A percentile compares a stretch with the other conserved stretches of the same genome.
These are phyloP conservation scores for Stephanocyclus meneghinianus DNA, from an alignment of 352 stramenopile genomes.

Conservation along the genomic window DNA sequence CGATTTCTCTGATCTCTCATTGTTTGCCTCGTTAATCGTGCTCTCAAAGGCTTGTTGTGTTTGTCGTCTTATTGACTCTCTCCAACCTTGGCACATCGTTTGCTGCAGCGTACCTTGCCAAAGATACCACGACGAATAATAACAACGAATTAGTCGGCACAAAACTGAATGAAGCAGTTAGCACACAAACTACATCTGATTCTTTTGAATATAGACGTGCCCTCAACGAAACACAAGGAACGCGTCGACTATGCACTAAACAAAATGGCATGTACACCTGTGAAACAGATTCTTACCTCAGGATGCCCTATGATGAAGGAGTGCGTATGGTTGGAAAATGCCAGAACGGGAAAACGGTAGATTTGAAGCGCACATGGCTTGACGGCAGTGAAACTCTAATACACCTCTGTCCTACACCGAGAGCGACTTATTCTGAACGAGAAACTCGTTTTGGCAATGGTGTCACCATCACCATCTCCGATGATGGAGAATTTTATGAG, in stretches of 20 bases:
- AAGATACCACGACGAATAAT: slow-evolving; percentile 35
- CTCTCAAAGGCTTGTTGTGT: slow-evolving; percentile 7
- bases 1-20: not conserved
- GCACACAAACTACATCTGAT: slow-evolving; percentile 5
- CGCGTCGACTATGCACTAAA: not conserved
- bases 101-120: slow-evolving; percentile 43
- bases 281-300: slow-evolving; percentile 7
- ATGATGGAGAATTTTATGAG: slow-evolving; percentile 8
- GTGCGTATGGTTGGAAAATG: slow-evolving; percentile 3
- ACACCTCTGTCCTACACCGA: not conserved
- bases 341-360: slow-evolving; percentile 6
- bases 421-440: not conserved
- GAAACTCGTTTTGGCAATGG: slow-evolving; percentile 9
- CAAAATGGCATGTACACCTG: slow-evolving; percentile 6
- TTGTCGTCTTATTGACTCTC: slow-evolving; percentile 26
- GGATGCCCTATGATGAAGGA: slow-evolving; percentile 1
- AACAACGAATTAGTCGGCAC: slow-evolving; percentile 12
- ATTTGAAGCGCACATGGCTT: slow-evolving; percentile 2
- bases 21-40: not conserved
- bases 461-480: not conserved
- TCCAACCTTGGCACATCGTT: slow-evolving; percentile 53
- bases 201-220: not conserved
- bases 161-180: slow-evolving; percentile 4
- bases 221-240: not conserved
- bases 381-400: slow-evolving; percentile 13